phyloP scores from a whole-genome alignment of 495 filamentous ascomycete species.

The Aspergillus steynii region DNA sequence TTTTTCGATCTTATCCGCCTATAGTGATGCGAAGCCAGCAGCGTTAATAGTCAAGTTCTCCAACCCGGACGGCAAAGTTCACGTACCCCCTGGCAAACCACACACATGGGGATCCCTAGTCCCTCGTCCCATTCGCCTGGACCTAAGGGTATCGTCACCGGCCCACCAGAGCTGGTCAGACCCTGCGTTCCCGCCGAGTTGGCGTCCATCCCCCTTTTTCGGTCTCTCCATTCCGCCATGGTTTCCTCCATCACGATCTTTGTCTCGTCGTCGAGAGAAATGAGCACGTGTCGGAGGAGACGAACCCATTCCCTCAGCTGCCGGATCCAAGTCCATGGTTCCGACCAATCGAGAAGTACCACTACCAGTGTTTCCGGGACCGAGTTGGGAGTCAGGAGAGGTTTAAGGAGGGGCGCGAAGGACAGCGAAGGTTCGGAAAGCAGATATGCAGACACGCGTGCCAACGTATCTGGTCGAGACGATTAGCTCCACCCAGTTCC shows the following conservation, averaged over 20 bases:
- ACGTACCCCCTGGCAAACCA: slow-evolving; percentile 89
- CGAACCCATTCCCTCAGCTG: slow-evolving; percentile 86
- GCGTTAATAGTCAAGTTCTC: slow-evolving; percentile 6
- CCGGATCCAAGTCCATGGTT: slow-evolving; percentile 90
- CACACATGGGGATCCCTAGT: slow-evolving; percentile 83
- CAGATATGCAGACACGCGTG: slow-evolving; percentile 87
- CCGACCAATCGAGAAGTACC: slow-evolving; percentile 86
- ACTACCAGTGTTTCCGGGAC: slow-evolving; percentile 87
- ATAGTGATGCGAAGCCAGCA: slow-evolving; percentile 23
- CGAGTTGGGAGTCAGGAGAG: slow-evolving; percentile 80
- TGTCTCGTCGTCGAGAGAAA: slow-evolving; percentile 71
- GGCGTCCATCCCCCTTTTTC: slow-evolving; percentile 46
- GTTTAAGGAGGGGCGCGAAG: slow-evolving; percentile 80
- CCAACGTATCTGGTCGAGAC: slow-evolving; percentile 69
- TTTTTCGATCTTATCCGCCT: slow-evolving; percentile 88
- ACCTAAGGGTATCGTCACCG: slow-evolving; percentile 73
- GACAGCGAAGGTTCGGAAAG: slow-evolving; percentile 78
- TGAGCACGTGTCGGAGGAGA: slow-evolving; percentile 71
- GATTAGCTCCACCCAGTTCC: slow-evolving; percentile 2
- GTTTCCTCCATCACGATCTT: slow-evolving; percentile 83
- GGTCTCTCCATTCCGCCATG: slow-evolving; percentile 62
- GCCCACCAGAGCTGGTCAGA: slow-evolving; percentile 52
- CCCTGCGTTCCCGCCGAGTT: slow-evolving; percentile 36
- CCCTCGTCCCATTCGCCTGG: slow-evolving; percentile 94
- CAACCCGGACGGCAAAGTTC: neutral